A percentile compares a stretch with the other conserved stretches of the same genome.
Evolutionary conservation across 225 moss, liverwort and hornwort genomes (phyloP).

Genomic region (Neckera pumila): DNA sequence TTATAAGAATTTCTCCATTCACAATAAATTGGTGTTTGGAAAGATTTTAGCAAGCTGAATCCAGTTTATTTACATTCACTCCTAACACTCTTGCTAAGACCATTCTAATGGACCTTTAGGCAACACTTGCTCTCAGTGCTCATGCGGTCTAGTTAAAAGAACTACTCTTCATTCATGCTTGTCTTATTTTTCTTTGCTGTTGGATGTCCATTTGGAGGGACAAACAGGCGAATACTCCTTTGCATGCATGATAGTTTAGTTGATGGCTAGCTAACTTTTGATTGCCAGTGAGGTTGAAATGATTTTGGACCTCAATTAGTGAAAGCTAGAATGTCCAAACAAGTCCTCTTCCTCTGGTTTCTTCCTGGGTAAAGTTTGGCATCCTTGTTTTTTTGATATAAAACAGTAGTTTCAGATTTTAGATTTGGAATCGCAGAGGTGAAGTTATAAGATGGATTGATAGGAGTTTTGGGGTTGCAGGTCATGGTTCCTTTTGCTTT

Average conservation of each 20-base stretch:
- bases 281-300: background rate
- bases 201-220: background rate
- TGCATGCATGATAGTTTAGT: background rate
- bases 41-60: background rate
- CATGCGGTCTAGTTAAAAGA: background rate
- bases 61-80: background rate
- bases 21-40: background rate
- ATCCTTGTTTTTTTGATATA: too few relatives aligned
- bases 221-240: background rate
- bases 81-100: background rate
- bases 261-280: background rate
- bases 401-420: background rate
- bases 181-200: background rate
- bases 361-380: too few relatives aligned
- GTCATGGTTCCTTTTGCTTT: slow-evolving; percentile 75
- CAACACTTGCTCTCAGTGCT: background rate
- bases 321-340: background rate
- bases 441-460: background rate
- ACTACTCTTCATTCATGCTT: background rate
- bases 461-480: slow-evolving; percentile 11
- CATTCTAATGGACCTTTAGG: background rate
- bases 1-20: background rate
- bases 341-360: background rate
- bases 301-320: background rate
- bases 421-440: background rate